phyloP scores from a whole-genome alignment of 768 basidiomycete species.

The Xanthoconium stramineum region DNA sequence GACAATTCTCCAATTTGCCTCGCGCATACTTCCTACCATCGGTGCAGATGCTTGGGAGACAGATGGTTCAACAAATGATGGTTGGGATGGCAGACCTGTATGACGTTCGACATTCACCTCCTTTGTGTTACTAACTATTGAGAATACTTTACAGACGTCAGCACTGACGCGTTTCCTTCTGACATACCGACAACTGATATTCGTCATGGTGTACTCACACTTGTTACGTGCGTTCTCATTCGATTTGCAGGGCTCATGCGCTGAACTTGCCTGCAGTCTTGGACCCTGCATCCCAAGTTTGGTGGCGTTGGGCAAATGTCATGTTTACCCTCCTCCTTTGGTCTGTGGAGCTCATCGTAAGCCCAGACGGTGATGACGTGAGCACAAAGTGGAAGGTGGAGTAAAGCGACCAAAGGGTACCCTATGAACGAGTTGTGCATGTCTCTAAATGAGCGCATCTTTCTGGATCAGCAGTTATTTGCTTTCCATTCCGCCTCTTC shows the following conservation, averaged over 20 bases:
- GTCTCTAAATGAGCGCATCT: slow-evolving; percentile 2
- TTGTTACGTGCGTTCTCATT: slow-evolving; percentile 59
- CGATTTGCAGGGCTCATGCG: background rate
- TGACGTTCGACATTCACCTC: slow-evolving; percentile 3
- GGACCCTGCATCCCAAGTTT: slow-evolving; percentile 86
- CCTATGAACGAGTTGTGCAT: slow-evolving; percentile 4
- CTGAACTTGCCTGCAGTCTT: slow-evolving; percentile 48
- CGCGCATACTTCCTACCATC: slow-evolving; percentile 79
- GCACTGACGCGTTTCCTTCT: slow-evolving; percentile 69
- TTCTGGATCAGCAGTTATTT: slow-evolving; percentile 37
- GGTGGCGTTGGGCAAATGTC: slow-evolving; percentile 92
- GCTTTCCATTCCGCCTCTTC: slow-evolving; percentile 68
- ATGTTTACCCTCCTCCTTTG: slow-evolving; percentile 83
- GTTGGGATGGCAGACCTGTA: slow-evolving; percentile 74
- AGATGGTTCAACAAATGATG: slow-evolving; percentile 58
- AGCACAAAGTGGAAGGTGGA: slow-evolving; percentile 81
- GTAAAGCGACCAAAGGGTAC: slow-evolving; percentile 14
- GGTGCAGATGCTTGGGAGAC: slow-evolving; percentile 78
- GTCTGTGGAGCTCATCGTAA: slow-evolving; percentile 78
- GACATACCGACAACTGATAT: slow-evolving; percentile 81
- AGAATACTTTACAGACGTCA: slow-evolving; percentile 53
- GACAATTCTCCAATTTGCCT: slow-evolving; percentile 76
- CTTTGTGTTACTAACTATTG: slow-evolving; percentile 9
- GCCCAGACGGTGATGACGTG: slow-evolving; percentile 66
- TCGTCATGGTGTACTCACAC: slow-evolving; percentile 86